These are phyloP conservation scores for Sarcomyxa edulis DNA, from an alignment of 768 basidiomycete genomes.

Conservation along the genomic window DNA sequence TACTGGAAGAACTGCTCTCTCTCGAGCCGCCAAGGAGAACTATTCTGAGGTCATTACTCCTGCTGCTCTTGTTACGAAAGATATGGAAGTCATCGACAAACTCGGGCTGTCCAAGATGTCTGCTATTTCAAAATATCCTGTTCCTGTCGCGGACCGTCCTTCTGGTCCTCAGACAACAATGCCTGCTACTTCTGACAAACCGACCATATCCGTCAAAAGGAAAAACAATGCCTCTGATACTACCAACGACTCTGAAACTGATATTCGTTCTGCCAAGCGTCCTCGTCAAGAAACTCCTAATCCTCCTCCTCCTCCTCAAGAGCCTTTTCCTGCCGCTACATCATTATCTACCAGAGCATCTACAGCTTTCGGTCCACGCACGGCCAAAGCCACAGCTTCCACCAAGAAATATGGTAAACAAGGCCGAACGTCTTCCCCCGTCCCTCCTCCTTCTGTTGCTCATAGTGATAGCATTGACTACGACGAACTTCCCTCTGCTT, in stretches of 20 bases:
- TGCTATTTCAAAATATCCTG: too few species aligned
- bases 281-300: not conserved
- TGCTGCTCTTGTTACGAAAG: too few species aligned
- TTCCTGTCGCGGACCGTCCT: not conserved
- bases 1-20: not conserved
- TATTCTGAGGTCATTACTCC: too few species aligned
- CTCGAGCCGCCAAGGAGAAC: too few species aligned
- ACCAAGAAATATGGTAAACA: slow-evolving; percentile 28
- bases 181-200: too few species aligned
- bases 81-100: too few species aligned
- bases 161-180: not conserved
- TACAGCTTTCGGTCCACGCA: slow-evolving; percentile 10
- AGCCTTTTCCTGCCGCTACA: slow-evolving; percentile 6
- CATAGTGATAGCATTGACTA: too few species aligned
- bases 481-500: slow-evolving; percentile 24
- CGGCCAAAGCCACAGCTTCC: too few species aligned
- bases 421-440: slow-evolving; percentile 25
- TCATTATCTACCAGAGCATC: not conserved
- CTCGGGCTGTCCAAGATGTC: too few species aligned
- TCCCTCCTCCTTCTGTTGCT: slow-evolving; percentile 3
- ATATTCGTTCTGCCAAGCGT: slow-evolving; percentile 5
- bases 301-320: too few species aligned
- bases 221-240: not conserved
- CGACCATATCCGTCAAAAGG: too few species aligned
- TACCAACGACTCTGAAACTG: not conserved